Evolutionary conservation across 306 rosid species (phyloP).

Genomic region (Dryas drummondii): DNA sequence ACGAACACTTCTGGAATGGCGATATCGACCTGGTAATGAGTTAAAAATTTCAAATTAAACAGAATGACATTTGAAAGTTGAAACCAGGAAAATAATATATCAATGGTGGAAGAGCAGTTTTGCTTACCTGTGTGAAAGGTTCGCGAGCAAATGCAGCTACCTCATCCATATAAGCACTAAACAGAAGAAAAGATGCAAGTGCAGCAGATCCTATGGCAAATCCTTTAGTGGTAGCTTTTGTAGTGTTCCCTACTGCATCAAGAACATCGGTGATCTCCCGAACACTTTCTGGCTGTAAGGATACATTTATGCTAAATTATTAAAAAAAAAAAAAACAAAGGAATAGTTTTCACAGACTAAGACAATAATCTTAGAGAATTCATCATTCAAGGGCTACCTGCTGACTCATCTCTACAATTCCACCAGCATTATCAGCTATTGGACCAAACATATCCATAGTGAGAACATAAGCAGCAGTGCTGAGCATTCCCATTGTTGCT

Average conservation of each 20-base stretch:
- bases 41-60: constrained; percentile 19
- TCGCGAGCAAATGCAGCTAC: constrained; percentile 70
- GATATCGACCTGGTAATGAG: constrained; percentile 82
- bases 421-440: constrained; percentile 99
- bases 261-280: constrained; percentile 96
- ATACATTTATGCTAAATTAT: constrained; percentile 11
- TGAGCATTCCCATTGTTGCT: constrained; percentile 99
- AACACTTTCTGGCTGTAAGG: constrained; percentile 90
- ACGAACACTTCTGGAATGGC: constrained; percentile 95
- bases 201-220: constrained; percentile 99
- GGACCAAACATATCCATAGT: constrained; percentile 99
- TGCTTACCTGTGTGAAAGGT: constrained; percentile 82
- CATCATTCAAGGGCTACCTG: constrained; percentile 55
- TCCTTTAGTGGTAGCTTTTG: constrained; percentile 98
- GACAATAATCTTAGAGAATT: constrained; percentile 10
- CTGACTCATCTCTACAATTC: constrained; percentile 99
- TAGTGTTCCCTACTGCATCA: constrained; percentile 97
- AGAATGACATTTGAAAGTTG: constrained; percentile 8
- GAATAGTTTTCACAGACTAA: constrained; percentile 3
- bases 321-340: constrained; percentile 16
- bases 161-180: constrained; percentile 99
- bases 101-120: constrained; percentile 5
- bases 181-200: constrained; percentile 96
- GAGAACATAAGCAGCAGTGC: constrained; percentile 98
- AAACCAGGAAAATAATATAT: neutral